Percentiles rank a stretch among this genome's conserved stretches.
Conservation (phyloP, 768 basidiomycete genomes). For the Clathrus columnatus region DNA sequence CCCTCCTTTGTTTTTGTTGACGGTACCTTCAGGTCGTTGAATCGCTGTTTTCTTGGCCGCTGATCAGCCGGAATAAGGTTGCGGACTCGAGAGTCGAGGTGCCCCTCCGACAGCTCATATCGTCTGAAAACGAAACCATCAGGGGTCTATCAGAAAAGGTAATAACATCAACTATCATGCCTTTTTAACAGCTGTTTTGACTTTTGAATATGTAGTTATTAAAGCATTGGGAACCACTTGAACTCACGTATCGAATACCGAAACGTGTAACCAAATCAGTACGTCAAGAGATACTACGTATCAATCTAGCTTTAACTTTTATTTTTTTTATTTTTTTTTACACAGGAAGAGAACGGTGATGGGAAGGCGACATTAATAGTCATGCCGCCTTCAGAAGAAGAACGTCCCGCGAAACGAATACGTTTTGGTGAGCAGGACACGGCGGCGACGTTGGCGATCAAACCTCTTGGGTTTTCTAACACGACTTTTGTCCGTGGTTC, state of each 20-base stretch:
- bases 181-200: not conserved
- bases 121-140: constrained; percentile 48
- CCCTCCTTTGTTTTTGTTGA: not conserved
- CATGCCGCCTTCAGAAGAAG: not conserved
- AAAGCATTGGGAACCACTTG: constrained; percentile 70
- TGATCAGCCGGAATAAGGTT: constrained; percentile 83
- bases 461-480: constrained; percentile 17
- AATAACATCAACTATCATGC: not conserved
- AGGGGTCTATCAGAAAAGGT: constrained; percentile 59
- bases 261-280: constrained; percentile 45
- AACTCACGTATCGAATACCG: constrained; percentile 80
- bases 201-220: constrained; percentile 43
- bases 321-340: not conserved
- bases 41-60: constrained; percentile 51
- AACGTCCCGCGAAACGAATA: constrained; percentile 11
- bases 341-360: constrained; percentile 21
- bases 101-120: constrained; percentile 46
- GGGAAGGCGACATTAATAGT: not conserved
- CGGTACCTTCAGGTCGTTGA: not conserved
- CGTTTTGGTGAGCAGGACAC: constrained; percentile 13
- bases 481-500: not conserved
- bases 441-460: constrained; percentile 15
- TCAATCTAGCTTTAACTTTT: not conserved
- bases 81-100: constrained; percentile 70
- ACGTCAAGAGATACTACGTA: constrained; percentile 13